These are phyloP conservation scores for Leishmania mexicana DNA, from an alignment of 208 protist species.

Conservation along the genomic window DNA sequence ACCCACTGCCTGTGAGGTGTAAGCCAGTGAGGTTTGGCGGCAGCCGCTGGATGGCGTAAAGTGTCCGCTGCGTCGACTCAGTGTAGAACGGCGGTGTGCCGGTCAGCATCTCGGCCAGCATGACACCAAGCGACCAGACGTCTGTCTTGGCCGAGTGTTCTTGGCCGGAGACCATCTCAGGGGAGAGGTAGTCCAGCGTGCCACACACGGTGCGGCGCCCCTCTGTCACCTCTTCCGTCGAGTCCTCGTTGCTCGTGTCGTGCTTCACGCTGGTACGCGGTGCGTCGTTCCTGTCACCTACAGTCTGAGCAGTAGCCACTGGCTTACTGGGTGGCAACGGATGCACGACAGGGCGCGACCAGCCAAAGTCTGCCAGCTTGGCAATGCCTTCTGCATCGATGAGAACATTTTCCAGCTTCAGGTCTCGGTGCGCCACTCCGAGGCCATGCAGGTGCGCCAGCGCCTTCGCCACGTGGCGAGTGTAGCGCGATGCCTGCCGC, in stretches of 20 bases:
- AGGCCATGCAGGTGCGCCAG: slow-evolving; percentile 76
- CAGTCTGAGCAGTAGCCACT: neutral
- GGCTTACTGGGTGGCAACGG: neutral
- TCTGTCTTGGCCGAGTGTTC: slow-evolving; percentile 74
- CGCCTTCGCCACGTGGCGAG: slow-evolving; percentile 68
- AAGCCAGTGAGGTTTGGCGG: slow-evolving; percentile 36
- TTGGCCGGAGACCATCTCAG: slow-evolving; percentile 94
- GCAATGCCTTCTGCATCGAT: slow-evolving; percentile 80
- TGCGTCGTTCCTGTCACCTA: neutral
- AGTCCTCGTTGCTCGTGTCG: neutral
- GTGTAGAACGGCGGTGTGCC: slow-evolving; percentile 79
- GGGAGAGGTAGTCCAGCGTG: slow-evolving; percentile 99
- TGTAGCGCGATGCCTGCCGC: slow-evolving; percentile 51
- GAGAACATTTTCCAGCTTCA: slow-evolving; percentile 93
- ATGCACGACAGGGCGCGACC: slow-evolving; percentile 68
- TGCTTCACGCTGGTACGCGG: neutral
- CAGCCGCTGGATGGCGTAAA: slow-evolving; percentile 58
- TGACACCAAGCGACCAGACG: slow-evolving; percentile 90
- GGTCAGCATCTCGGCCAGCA: slow-evolving; percentile 84
- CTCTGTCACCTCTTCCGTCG: neutral
- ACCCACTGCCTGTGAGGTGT: too few relatives aligned
- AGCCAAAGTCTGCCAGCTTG: slow-evolving; percentile 99
- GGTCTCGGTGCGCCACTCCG: slow-evolving; percentile 86
- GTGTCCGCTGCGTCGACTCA: slow-evolving; percentile 45
- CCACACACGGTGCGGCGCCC: slow-evolving; percentile 85